Evolutionary conservation across 176 grass and related monocot genomes (phyloP), one percentile per base, ranked within the genome.

Genomic region (Bothriochloa decipiens): DNA sequence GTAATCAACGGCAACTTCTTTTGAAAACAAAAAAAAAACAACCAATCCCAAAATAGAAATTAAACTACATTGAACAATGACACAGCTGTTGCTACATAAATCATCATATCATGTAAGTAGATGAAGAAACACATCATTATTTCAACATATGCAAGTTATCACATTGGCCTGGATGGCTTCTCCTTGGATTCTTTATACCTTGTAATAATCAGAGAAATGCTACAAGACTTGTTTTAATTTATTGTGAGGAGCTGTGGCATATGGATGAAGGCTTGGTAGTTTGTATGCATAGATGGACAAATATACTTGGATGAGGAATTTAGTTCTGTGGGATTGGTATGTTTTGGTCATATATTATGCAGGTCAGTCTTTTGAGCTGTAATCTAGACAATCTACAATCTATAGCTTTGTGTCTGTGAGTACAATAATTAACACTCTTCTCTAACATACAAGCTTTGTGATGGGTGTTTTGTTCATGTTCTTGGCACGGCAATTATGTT

Each of bases 381-480:
- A 42, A 63, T 78, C 35, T 63, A 43, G n/a, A 55, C 52, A 55
- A 22, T 55, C 17, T n/a, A 35, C 33, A 35, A 2, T 36, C 35
- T 22, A 18, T 22, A 55, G 17, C 8, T 55, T 55, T 18, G 2
- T 50, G 15, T 52, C 15, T 49, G 47, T 55, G 52, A 55, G 18
- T 55, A 55, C 52, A 55, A 53, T 53, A 50, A 6, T 5, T 13
- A 39, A 66, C 33, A 7, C n/a, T 66, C 36, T 23, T 74, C 55
- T 66, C 9, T 40, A 80, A 64, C 58, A 57, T 65, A 25, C 32
- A 36, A 71, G 26, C n/a, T 58, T 73, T 79, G 16, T 14, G 13
- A 35, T 75, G 10, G 42, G 13, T n/a, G 50, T 36, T 64, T 25
- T 33, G n/a, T 49, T 78, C 43, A 23, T 62, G 46, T 57, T 86